Conservation (phyloP, 768 basidiomycete species). For the Mycena amicta region DNA sequence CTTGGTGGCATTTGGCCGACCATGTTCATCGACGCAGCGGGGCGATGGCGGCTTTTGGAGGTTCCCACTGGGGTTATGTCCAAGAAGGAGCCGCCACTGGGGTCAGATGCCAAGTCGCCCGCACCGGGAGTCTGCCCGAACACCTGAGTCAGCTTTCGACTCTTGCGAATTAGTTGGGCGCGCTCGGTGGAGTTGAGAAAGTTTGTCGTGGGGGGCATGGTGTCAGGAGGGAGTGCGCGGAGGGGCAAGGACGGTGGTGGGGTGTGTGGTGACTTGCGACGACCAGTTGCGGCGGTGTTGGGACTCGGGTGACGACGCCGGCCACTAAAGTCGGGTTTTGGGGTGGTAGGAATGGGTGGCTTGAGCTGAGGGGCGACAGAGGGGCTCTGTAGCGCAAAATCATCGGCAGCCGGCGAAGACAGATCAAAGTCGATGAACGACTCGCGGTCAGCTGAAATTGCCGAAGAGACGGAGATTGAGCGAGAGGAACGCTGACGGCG, state of each 20-base stretch:
- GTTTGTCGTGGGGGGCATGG: constrained; percentile 68
- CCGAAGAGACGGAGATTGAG: constrained; percentile 33
- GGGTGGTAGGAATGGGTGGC: constrained; percentile 47
- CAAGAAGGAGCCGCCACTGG: constrained; percentile 17
- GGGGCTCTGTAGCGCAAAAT: constrained; percentile 14
- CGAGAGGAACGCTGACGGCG: constrained; percentile 10
- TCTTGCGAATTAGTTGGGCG: constrained; percentile 69
- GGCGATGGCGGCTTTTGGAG: constrained; percentile 15
- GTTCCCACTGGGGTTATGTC: constrained; percentile 18
- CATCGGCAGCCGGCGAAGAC: constrained; percentile 10
- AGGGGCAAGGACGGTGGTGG: constrained; percentile 9
- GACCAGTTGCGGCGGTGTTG: constrained; percentile 5
- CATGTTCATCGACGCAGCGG: constrained; percentile 33
- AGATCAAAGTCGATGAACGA: constrained; percentile 23
- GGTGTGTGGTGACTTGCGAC: not conserved
- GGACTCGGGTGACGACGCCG: constrained; percentile 26
- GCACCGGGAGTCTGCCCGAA: constrained; percentile 68
- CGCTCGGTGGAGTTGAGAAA: constrained; percentile 65
- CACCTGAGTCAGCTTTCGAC: constrained; percentile 79
- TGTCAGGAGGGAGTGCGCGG: constrained; percentile 13
- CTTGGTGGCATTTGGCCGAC: constrained; percentile 25
- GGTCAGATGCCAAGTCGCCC: constrained; percentile 40
- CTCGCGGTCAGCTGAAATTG: constrained; percentile 18
- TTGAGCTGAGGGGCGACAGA: constrained; percentile 33
- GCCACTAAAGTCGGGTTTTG: constrained; percentile 50